Evolutionary conservation across 2,329 filamentous ascomycete genomes (phyloP).

Genomic region (Phialophora macrospora): DNA sequence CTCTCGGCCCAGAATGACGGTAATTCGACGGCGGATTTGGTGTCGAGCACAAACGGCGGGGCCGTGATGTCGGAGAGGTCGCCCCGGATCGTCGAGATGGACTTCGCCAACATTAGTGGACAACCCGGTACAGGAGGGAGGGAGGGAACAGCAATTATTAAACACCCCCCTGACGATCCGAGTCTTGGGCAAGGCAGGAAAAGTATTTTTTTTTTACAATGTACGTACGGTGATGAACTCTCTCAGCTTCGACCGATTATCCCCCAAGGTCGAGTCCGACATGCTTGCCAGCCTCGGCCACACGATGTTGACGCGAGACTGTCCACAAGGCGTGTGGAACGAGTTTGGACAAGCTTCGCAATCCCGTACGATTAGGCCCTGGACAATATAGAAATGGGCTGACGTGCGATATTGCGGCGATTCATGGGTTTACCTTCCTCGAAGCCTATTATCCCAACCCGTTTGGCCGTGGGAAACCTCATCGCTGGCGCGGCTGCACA

Average conservation of each 20-base stretch:
- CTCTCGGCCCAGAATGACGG: constrained; percentile 83
- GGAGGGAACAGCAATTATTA: not conserved
- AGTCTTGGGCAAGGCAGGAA: not conserved
- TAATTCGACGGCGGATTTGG: constrained; percentile 78
- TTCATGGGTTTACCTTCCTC: not conserved
- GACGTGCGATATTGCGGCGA: not conserved
- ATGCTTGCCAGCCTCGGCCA: constrained; percentile 2
- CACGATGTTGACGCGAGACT: not conserved
- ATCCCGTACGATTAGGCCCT: not conserved
- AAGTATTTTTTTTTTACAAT: not conserved
- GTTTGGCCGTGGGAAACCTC: not conserved
- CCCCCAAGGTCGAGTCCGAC: constrained; percentile 17
- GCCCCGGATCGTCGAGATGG: constrained; percentile 80
- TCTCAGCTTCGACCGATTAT: constrained; percentile 42
- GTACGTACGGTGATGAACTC: constrained; percentile 41
- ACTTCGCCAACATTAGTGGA: constrained; percentile 46
- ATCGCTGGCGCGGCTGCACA: not conserved
- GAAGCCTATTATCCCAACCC: not conserved
- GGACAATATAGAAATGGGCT: not conserved
- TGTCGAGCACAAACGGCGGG: constrained; percentile 80
- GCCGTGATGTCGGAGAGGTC: constrained; percentile 80
- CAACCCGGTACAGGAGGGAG: constrained; percentile 37
- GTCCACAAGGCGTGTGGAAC: not conserved
- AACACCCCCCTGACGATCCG: too few relatives aligned
- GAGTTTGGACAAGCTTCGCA: not conserved